These are phyloP conservation scores for Diaporthe caulivora DNA, from an alignment of 2,329 filamentous ascomycete genomes.

Conservation along the genomic window DNA sequence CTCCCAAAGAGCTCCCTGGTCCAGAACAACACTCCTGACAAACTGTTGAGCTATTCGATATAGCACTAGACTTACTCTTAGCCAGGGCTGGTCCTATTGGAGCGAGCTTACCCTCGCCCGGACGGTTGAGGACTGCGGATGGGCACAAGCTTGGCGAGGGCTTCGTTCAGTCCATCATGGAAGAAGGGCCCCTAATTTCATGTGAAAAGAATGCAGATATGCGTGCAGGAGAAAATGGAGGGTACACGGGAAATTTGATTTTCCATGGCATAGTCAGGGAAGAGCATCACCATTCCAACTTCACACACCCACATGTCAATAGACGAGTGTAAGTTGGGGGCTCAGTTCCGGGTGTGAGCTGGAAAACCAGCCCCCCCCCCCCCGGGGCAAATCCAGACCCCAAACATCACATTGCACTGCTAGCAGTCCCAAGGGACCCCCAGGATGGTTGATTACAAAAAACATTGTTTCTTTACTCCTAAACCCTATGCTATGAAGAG, in stretches of 20 bases:
- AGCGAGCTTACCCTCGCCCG: too few relatives aligned
- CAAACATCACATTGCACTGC: neutral
- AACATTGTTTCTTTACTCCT: constrained; percentile 7
- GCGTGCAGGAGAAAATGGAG: too few relatives aligned
- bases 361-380: too few relatives aligned
- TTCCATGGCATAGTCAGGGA: too few relatives aligned
- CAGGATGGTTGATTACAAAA: neutral
- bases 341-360: too few relatives aligned
- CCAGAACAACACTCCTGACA: neutral
- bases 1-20: too few relatives aligned
- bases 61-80: neutral
- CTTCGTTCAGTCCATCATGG: neutral
- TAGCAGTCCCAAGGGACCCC: neutral
- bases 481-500: constrained; percentile 26
- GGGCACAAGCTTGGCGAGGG: neutral
- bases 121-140: neutral
- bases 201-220: too few relatives aligned
- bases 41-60: neutral
- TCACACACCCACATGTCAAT: too few relatives aligned
- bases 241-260: too few relatives aligned
- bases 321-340: too few relatives aligned
- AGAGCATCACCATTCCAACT: too few relatives aligned
- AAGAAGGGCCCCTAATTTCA: too few relatives aligned
- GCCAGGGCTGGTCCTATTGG: neutral
- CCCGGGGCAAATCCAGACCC: neutral